Evolutionary conservation across 108 stramenopile genomes (phyloP).

Genomic region (Stephanodiscus triporus): DNA sequence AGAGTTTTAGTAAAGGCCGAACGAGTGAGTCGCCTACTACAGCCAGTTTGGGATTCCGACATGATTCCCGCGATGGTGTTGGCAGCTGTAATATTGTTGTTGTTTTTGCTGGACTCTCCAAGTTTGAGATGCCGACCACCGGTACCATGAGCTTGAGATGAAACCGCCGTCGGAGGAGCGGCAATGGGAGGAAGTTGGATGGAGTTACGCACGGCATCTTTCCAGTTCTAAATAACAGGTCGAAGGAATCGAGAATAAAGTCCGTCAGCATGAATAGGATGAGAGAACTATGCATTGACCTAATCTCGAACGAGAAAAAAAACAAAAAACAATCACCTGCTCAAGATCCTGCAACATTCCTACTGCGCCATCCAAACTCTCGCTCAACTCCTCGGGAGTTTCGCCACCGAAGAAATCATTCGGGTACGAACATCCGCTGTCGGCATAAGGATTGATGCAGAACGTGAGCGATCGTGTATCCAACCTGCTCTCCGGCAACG

Average conservation of each 20-base stretch:
- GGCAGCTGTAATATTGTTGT: not conserved
- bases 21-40: slow-evolving; percentile 69
- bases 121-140: slow-evolving; percentile 4
- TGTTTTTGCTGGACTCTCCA: not conserved
- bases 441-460: slow-evolving; percentile 16
- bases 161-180: not conserved
- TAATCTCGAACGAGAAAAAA: no score
- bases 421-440: slow-evolving; percentile 31
- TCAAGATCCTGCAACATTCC: slow-evolving; percentile 90
- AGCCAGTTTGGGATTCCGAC: not conserved
- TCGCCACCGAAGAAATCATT: slow-evolving; percentile 55
- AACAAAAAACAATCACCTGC: slow-evolving; percentile 47
- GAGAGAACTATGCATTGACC: no score
- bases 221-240: slow-evolving; percentile 59
- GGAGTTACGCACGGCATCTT: slow-evolving; percentile 81
- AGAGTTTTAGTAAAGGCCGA: slow-evolving; percentile 70
- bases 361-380: slow-evolving; percentile 80
- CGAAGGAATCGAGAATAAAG: not conserved
- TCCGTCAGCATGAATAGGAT: no score
- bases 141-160: slow-evolving; percentile 7
- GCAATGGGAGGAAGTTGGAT: slow-evolving; percentile 54
- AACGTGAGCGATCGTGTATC: slow-evolving; percentile 27
- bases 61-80: not conserved
- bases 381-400: slow-evolving; percentile 76
- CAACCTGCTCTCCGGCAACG: slow-evolving; percentile 21